phyloP scores from a whole-genome alignment of 371 early-diverging fungal genomes.

The Mucor saturninus region DNA sequence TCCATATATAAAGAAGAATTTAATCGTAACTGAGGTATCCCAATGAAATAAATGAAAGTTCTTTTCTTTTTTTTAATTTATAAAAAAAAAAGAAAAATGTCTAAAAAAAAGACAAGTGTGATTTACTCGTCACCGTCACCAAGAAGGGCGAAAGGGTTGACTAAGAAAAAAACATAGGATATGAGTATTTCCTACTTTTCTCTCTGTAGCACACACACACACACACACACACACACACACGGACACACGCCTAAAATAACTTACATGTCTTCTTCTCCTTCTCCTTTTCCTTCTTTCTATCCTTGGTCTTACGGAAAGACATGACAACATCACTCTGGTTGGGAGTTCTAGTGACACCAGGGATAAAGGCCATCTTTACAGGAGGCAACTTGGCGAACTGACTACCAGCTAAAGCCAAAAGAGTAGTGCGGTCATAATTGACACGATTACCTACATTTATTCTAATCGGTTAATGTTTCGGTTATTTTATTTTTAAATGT shows the following conservation, averaged over 20 bases:
- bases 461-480: not conserved
- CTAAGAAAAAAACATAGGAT: constrained; percentile 14
- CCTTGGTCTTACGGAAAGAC: constrained; percentile 39
- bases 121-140: constrained; percentile 30
- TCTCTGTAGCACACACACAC: not conserved
- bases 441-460: constrained; percentile 48
- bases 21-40: no score
- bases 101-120: not conserved
- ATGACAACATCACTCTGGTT: constrained; percentile 36
- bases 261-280: constrained; percentile 54
- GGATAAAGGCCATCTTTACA: constrained; percentile 62
- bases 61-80: not conserved
- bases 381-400: constrained; percentile 68
- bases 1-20: no score
- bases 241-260: constrained; percentile 8
- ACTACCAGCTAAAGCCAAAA: constrained; percentile 69
- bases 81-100: not conserved
- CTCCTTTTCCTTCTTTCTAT: constrained; percentile 49
- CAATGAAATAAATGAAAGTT: not conserved
- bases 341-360: constrained; percentile 64
- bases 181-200: not conserved
- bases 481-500: not conserved
- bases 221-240: not conserved
- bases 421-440: constrained; percentile 68
- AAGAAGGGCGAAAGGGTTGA: constrained; percentile 50